Evolutionary conservation across 805 yeast species (phyloP).

Genomic region (Nakazawaea molendinolei): DNA sequence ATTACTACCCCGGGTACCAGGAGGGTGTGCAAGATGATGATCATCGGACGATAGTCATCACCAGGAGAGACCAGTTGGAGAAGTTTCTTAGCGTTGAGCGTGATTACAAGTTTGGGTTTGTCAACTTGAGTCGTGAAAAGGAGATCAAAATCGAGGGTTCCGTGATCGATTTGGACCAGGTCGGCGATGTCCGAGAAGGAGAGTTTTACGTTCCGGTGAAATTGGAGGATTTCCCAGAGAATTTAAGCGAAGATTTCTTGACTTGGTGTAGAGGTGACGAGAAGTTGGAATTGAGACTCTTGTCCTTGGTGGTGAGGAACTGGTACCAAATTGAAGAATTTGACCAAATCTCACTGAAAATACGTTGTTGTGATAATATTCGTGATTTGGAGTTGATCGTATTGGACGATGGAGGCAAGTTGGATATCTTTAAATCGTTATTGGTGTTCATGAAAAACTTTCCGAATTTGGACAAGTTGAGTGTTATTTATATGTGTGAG

Average conservation of each 20-base stretch:
- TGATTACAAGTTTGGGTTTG: conserved; percentile 1
- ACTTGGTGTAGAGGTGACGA: neutral
- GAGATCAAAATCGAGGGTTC: neutral
- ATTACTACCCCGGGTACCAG: conserved; percentile 7
- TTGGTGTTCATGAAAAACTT: conserved; percentile 2
- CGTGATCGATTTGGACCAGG: neutral
- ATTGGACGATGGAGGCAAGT: conserved; percentile 8
- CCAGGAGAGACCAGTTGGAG: neutral
- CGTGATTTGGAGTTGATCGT: conserved; percentile 7
- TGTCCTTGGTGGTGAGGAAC: conserved; percentile 8
- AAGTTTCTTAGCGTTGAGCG: conserved; percentile 1
- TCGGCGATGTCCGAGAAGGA: neutral
- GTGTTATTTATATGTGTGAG: conserved; percentile 1
- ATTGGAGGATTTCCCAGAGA: conserved; percentile 1
- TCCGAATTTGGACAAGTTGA: neutral
- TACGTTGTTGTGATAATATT: neutral
- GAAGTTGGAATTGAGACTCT: neutral
- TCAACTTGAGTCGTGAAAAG: conserved; percentile 3
- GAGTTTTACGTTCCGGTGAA: conserved; percentile 5
- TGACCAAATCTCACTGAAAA: neutral
- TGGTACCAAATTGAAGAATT: conserved; percentile 1
- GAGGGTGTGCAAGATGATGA: neutral
- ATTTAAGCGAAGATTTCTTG: conserved; percentile 2
- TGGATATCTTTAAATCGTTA: conserved; percentile 5
- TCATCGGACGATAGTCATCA: conserved; percentile 4